These are phyloP conservation scores for Physcomitrellopsis africana DNA, from an alignment of 225 moss, liverwort and hornwort genomes.

Conservation along the genomic window DNA sequence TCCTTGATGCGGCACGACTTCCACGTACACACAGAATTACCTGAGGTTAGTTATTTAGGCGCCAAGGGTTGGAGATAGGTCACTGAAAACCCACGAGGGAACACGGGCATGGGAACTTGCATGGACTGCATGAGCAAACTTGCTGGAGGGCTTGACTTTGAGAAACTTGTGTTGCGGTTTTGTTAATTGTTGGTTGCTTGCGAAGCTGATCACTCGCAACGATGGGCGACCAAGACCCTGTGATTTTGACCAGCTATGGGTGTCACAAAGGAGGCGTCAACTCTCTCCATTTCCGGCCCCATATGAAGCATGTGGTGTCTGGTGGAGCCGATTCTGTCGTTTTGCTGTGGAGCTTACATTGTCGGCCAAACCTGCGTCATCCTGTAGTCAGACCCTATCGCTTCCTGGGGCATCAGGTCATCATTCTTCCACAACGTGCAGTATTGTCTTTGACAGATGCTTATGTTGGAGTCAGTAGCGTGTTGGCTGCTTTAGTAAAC, in stretches of 20 bases:
- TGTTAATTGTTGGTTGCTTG: conserved; percentile 13
- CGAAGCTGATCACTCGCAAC: conserved; percentile 11
- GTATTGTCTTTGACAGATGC: neutral
- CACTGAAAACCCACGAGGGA: neutral
- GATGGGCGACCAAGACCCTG: conserved; percentile 80
- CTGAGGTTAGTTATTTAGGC: conserved; percentile 33
- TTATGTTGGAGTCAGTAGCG: neutral
- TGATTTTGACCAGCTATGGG: conserved; percentile 82
- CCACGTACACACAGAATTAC: conserved; percentile 25
- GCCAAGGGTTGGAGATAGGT: conserved; percentile 12
- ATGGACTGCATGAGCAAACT: conserved; percentile 13
- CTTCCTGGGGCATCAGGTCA: conserved; percentile 86
- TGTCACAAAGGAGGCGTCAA: conserved; percentile 83
- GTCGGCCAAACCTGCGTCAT: conserved; percentile 85
- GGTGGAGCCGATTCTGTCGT: conserved; percentile 84
- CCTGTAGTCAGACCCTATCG: conserved; percentile 92
- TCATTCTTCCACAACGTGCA: conserved; percentile 12
- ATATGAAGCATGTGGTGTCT: conserved; percentile 93
- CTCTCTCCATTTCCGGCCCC: conserved; percentile 80
- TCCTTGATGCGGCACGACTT: conserved; percentile 29
- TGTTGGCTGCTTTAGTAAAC: too few relatives aligned
- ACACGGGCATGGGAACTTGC: conserved; percentile 8
- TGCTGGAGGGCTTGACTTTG: neutral
- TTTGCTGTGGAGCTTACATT: conserved; percentile 93
- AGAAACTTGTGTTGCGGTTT: conserved; percentile 15